phyloP scores from a whole-genome alignment of 441 rosid genomes.

The Mallotus repandus region DNA sequence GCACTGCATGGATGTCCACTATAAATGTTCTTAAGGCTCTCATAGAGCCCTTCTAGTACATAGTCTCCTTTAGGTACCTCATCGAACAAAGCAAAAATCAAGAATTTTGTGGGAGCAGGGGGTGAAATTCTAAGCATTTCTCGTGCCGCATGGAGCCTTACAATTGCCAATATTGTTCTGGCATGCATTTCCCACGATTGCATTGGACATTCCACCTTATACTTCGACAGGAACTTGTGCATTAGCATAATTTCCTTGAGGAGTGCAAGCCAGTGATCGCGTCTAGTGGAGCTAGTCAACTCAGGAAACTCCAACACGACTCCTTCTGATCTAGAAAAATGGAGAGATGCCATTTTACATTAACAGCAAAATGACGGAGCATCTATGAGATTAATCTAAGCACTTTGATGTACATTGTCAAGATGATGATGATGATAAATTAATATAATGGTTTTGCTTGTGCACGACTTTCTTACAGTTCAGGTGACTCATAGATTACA shows the following conservation, averaged over 20 bases:
- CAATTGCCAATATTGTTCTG: slow-evolving; percentile 68
- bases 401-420: not conserved
- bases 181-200: slow-evolving; percentile 88
- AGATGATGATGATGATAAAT: not conserved
- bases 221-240: slow-evolving; percentile 71
- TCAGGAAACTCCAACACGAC: slow-evolving; percentile 92
- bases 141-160: slow-evolving; percentile 89
- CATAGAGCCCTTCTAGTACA: slow-evolving; percentile 73
- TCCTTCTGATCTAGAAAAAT: slow-evolving; percentile 63
- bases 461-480: slow-evolving; percentile 50
- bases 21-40: slow-evolving; percentile 49
- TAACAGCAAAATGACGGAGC: not conserved
- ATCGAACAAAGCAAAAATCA: slow-evolving; percentile 77
- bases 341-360: slow-evolving; percentile 4
- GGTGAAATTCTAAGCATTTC: slow-evolving; percentile 84
- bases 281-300: slow-evolving; percentile 90
- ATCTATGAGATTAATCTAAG: not conserved
- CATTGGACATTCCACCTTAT: slow-evolving; percentile 43
- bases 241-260: slow-evolving; percentile 61
- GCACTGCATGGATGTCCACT: slow-evolving; percentile 56
- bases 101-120: slow-evolving; percentile 71
- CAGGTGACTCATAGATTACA: slow-evolving; percentile 64
- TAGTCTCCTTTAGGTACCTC: slow-evolving; percentile 90
- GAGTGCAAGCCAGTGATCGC: slow-evolving; percentile 87
- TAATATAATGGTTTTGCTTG: not conserved